Evolutionary conservation across 2,329 filamentous ascomycete genomes (phyloP).

Genomic region (Dactylellina haptotyla): DNA sequence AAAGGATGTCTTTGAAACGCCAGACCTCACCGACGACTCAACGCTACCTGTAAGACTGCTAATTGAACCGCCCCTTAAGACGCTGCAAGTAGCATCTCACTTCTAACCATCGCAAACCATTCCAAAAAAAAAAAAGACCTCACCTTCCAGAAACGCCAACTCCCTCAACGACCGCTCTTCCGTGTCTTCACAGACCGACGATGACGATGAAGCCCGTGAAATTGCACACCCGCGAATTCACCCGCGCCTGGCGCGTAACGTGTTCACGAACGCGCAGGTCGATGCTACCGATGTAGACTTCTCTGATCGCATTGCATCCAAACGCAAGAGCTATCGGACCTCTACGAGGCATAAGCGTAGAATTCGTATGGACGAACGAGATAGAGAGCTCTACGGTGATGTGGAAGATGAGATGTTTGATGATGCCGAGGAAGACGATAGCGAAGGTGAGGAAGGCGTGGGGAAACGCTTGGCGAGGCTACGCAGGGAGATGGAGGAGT

Average conservation of each 20-base stretch:
- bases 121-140: slow-evolving; percentile 63
- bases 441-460: slow-evolving; percentile 75
- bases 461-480: slow-evolving; percentile 83
- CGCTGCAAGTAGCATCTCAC: not conserved
- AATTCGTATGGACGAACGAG: slow-evolving; percentile 68
- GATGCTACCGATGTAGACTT: slow-evolving; percentile 85
- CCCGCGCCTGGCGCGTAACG: slow-evolving; percentile 79
- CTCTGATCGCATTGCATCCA: slow-evolving; percentile 84
- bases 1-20: slow-evolving; percentile 96
- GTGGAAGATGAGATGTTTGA: slow-evolving; percentile 70
- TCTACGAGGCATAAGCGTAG: slow-evolving; percentile 74
- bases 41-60: slow-evolving; percentile 75
- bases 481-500: slow-evolving; percentile 81
- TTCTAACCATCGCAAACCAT: not conserved
- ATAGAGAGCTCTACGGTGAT: slow-evolving; percentile 53
- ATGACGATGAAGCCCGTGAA: slow-evolving; percentile 70
- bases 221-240: slow-evolving; percentile 82
- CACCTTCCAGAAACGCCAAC: slow-evolving; percentile 66
- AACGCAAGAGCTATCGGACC: slow-evolving; percentile 83
- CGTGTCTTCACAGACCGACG: slow-evolving; percentile 67
- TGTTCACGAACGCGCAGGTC: slow-evolving; percentile 79
- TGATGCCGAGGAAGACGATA: slow-evolving; percentile 78
- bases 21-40: slow-evolving; percentile 89
- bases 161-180: slow-evolving; percentile 66
- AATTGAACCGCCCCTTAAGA: not conserved